phyloP scores from a whole-genome alignment of 192 early-diverging fungal genomes.

The Entomortierella beljakovae region DNA sequence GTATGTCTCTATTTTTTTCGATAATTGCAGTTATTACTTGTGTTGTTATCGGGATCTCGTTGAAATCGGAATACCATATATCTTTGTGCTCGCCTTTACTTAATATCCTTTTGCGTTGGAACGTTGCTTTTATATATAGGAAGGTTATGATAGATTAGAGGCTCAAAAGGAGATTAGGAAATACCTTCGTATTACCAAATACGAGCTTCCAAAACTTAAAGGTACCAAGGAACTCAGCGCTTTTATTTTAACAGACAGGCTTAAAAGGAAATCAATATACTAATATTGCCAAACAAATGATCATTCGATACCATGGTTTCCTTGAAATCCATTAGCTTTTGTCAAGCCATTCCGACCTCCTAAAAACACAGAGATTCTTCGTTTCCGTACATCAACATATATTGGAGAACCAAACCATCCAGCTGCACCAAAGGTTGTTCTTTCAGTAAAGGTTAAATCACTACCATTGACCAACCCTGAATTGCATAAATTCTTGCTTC shows the following conservation, averaged over 20 bases:
- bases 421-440: conserved; percentile 61
- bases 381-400: conserved; percentile 63
- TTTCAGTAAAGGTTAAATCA: conserved; percentile 63
- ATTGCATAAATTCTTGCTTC: conserved; percentile 70
- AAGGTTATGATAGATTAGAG: conserved; percentile 60
- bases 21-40: neutral
- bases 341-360: conserved; percentile 68
- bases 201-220: conserved; percentile 69
- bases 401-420: conserved; percentile 63
- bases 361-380: conserved; percentile 56
- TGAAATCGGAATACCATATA: neutral
- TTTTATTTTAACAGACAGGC: neutral
- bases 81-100: neutral
- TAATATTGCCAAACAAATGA: too few species aligned
- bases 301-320: neutral
- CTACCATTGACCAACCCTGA: conserved; percentile 55
- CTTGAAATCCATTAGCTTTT: conserved; percentile 38
- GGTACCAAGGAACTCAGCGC: conserved; percentile 29
- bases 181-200: conserved; percentile 67
- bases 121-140: conserved; percentile 3
- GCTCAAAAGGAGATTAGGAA: conserved; percentile 65
- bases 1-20: conserved; percentile 32
- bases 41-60: neutral
- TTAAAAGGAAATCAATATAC: too few species aligned
- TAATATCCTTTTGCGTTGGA: neutral